Evolutionary conservation across 1,284 basidiomycete genomes (phyloP).

Genomic region (Leccinum subrobustum): DNA sequence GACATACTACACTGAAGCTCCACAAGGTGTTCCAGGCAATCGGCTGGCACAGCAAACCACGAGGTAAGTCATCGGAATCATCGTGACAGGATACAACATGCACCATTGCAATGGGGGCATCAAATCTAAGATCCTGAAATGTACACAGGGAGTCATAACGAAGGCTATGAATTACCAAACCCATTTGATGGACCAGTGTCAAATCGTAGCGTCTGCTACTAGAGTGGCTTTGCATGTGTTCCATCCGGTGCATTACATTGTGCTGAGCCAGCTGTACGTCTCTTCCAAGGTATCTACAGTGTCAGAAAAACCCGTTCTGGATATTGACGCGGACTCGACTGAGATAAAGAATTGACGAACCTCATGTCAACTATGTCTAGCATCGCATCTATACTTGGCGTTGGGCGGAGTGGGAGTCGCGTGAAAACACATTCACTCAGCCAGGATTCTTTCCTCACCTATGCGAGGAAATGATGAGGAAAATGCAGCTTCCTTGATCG

Average conservation of each 20-base stretch:
- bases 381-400: not conserved
- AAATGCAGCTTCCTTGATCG: not conserved
- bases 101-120: not conserved
- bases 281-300: not conserved
- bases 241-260: not conserved
- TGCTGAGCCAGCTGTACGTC: not conserved
- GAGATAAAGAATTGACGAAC: not conserved
- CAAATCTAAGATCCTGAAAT: not conserved
- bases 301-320: not conserved
- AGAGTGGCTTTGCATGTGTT: not conserved
- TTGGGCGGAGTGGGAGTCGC: conserved; percentile 20
- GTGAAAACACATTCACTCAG: conserved; percentile 13
- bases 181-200: not conserved
- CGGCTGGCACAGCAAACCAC: not conserved
- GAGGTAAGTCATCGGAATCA: not conserved
- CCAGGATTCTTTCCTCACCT: conserved; percentile 30
- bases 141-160: not conserved
- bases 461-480: not conserved
- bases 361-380: not conserved
- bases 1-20: not conserved
- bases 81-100: not conserved
- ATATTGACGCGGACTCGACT: not conserved
- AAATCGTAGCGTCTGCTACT: not conserved
- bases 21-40: not conserved
- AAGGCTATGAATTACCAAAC: too few relatives aligned